Percentiles rank a stretch among this genome's conserved stretches.
Evolutionary conservation across 192 early-diverging fungal species (phyloP).

Genomic region (Paraglomus brasilianum): DNA sequence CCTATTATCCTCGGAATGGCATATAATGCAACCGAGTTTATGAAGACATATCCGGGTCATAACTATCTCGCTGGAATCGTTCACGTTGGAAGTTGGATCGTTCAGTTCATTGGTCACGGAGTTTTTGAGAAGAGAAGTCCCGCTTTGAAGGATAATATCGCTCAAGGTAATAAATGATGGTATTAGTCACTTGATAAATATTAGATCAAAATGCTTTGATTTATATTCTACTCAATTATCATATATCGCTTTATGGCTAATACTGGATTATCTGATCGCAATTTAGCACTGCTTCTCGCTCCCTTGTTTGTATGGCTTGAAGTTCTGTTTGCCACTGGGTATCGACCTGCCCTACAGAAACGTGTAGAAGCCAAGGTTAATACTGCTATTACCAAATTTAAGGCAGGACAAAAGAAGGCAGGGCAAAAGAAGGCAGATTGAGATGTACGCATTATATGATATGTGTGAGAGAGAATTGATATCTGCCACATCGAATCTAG

Average conservation of each 20-base stretch:
- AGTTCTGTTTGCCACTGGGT: slow-evolving; percentile 77
- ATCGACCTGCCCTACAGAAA: slow-evolving; percentile 66
- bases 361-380: slow-evolving; percentile 59
- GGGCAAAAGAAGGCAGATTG: too few species aligned
- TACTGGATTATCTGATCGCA: not conserved
- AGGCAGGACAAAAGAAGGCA: not conserved
- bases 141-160: slow-evolving; percentile 79
- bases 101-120: slow-evolving; percentile 91
- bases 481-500: too few species aligned
- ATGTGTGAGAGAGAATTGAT: too few species aligned
- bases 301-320: slow-evolving; percentile 95
- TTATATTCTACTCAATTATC: slow-evolving; percentile 23
- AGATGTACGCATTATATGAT: too few species aligned
- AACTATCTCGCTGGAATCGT: slow-evolving; percentile 53
- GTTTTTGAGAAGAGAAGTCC: slow-evolving; percentile 84
- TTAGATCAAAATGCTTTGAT: not conserved
- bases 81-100: slow-evolving; percentile 78
- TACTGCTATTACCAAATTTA: slow-evolving; percentile 52
- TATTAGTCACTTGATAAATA: not conserved
- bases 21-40: slow-evolving; percentile 66
- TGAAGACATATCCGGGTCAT: slow-evolving; percentile 47
- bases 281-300: slow-evolving; percentile 81
- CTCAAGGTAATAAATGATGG: slow-evolving; percentile 58
- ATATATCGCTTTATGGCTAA: not conserved
- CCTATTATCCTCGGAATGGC: slow-evolving; percentile 64